Conservation (phyloP, 805 yeast genomes). For the Tanozyma kutaoensis region DNA sequence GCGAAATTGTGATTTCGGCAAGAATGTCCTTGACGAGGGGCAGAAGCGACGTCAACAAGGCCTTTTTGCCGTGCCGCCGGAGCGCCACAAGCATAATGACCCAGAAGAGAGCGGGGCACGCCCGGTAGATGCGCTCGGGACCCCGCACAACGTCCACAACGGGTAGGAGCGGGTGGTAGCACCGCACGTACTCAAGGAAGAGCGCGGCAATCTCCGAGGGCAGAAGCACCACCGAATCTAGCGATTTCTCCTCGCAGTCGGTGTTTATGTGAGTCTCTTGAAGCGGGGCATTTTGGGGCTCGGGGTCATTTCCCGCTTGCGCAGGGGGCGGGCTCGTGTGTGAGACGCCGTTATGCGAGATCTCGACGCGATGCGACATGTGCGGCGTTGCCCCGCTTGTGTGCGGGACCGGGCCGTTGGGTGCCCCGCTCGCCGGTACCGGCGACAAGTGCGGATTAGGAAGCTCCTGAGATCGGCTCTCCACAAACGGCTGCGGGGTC, state of each 20-base stretch:
- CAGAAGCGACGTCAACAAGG: slow-evolving; percentile 47
- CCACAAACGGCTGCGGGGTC: too few species aligned
- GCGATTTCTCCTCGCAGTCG: slow-evolving; percentile 50
- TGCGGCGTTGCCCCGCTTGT: too few species aligned
- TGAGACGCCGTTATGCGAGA: too few species aligned
- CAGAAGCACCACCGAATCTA: slow-evolving; percentile 55
- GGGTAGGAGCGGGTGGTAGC: slow-evolving; percentile 79
- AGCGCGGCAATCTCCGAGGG: slow-evolving; percentile 49
- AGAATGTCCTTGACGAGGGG: slow-evolving; percentile 62
- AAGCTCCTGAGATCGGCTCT: too few species aligned
- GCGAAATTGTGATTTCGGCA: slow-evolving; percentile 82
- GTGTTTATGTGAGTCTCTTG: background rate
- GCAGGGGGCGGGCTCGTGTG: too few species aligned
- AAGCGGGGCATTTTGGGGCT: too few species aligned
- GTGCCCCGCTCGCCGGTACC: too few species aligned
- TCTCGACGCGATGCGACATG: too few species aligned
- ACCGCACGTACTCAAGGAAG: slow-evolving; percentile 55
- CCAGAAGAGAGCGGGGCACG: slow-evolving; percentile 91
- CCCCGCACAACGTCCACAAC: slow-evolving; percentile 74
- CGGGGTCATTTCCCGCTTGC: too few species aligned
- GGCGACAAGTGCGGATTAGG: too few species aligned
- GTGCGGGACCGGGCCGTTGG: too few species aligned
- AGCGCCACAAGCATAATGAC: slow-evolving; percentile 77
- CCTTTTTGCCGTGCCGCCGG: slow-evolving; percentile 40
- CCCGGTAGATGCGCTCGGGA: slow-evolving; percentile 63